Base-by-base conservation (phyloP, 208 protist species). In the Leishmania amazonensis region DNA sequence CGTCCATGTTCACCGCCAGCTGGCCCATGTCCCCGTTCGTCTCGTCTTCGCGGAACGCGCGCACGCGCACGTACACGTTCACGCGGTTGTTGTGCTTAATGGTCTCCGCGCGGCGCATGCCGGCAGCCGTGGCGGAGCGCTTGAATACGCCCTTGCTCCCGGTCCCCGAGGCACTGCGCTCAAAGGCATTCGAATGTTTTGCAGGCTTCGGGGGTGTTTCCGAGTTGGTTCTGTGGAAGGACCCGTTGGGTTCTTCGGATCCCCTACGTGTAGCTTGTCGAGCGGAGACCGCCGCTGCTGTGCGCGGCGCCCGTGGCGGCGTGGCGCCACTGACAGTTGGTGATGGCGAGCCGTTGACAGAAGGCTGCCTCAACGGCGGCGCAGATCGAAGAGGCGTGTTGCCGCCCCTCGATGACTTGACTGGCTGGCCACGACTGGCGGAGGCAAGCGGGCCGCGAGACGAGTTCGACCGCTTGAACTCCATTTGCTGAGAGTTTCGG, bases 51-150 rank as follows among this genome's bases (percentile, higher is more conserved):
- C 78, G 68, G 80, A 96, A 97, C 65, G 86, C 92, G 85, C 94
- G 94, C 75, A 97, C 91, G 80, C 92, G 94, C 78, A 90, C 94
- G 76, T 97, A 97, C 35, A 97, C 92, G 80, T 94, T 97, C 47
- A 97, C 92, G 28, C 91, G 89, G 75, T 92, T 93, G 81, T 94
- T 90, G 45, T 85, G 82, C 76, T 88, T 85, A 7, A 85, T 78
- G 47, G 38, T 77, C 51, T 91, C 90, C 2, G 83, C 88, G 65
- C 86, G 85, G 54, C 88, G 83, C 75, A 90, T 78, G n/a, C 88
- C 88, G 0, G 81, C 83, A 28, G 75, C 85, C 19, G 91, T 93
- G 80, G 88, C 91, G 67, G 78, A 85, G n/a, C 93, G 88, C 74
- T 90, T 90, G 80, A 93, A 96, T 9, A 21, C 58, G 45, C 65